Percentiles rank a stretch among this genome's conserved stretches.
These are phyloP conservation scores for Trichoderma lentiforme DNA, from an alignment of 2,329 filamentous ascomycete genomes.

Conservation along the genomic window DNA sequence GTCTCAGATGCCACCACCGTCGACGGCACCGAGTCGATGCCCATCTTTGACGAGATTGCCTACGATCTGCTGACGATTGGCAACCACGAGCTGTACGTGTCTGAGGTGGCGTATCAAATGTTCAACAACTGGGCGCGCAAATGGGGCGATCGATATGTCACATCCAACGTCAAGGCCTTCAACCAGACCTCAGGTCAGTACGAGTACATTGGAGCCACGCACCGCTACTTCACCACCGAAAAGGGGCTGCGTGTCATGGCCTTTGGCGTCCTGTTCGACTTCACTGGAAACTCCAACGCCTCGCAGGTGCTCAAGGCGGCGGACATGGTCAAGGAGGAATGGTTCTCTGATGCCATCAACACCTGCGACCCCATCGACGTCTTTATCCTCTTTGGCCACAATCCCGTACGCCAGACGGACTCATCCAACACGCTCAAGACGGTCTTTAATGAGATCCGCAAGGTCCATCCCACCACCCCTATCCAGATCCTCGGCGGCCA, in stretches of 20 bases:
- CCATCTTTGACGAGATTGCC: conserved; percentile 40
- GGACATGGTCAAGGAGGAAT: conserved; percentile 49
- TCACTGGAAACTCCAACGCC: conserved; percentile 58
- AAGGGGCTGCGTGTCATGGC: conserved; percentile 44
- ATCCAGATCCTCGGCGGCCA: conserved; percentile 66
- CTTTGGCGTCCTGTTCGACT: conserved; percentile 45
- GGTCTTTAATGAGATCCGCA: conserved; percentile 57
- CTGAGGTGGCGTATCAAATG: conserved; percentile 59
- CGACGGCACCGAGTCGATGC: conserved; percentile 53
- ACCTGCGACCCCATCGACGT: conserved; percentile 55
- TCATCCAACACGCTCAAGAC: conserved; percentile 41
- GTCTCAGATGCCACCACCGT: conserved; percentile 57
- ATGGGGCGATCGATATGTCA: conserved; percentile 47
- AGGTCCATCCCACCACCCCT: conserved; percentile 52
- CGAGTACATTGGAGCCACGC: conserved; percentile 42
- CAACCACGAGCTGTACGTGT: conserved; percentile 65
- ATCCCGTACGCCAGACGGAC: conserved; percentile 48
- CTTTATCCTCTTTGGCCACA: conserved; percentile 63
- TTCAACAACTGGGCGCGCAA: conserved; percentile 56
- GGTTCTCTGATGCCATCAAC: conserved; percentile 59
- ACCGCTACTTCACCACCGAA: conserved; percentile 43
- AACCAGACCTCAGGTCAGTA: conserved; percentile 38
- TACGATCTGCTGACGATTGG: conserved; percentile 45
- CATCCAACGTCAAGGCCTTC: conserved; percentile 44
- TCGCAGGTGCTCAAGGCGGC: conserved; percentile 57